These are phyloP conservation scores for Fraxinus excelsior DNA, from an alignment of 257 asterid species.

Conservation along the genomic window DNA sequence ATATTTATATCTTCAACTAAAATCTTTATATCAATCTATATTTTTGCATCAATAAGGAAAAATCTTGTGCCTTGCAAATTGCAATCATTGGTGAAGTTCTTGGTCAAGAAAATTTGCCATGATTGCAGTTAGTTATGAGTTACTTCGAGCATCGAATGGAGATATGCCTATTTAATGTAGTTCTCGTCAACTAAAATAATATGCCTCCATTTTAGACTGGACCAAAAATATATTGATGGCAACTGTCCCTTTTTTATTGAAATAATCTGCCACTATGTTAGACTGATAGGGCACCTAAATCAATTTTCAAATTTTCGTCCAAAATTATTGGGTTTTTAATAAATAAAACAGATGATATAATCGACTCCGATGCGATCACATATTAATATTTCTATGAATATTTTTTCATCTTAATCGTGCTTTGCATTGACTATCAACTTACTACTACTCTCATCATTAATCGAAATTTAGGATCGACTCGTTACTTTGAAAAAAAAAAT, in stretches of 20 bases:
- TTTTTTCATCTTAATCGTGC: no score
- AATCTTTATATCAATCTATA: neutral
- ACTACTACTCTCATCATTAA: neutral
- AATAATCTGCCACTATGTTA: neutral
- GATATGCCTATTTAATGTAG: conserved; percentile 1
- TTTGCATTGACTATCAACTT: neutral
- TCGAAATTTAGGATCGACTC: neutral
- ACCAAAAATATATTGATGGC: neutral
- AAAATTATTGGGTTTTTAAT: neutral
- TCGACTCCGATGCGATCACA: no score
- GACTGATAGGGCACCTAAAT: neutral
- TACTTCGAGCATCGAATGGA: neutral
- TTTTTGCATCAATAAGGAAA: neutral
- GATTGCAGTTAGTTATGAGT: neutral
- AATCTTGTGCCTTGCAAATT: neutral
- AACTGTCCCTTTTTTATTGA: neutral
- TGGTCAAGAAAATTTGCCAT: neutral
- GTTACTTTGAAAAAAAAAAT: neutral
- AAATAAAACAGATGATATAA: no score
- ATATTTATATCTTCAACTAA: neutral
- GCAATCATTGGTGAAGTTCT: conserved; percentile 2
- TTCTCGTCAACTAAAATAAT: neutral
- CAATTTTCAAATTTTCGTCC: neutral
- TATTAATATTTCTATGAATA: no score
- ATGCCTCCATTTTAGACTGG: neutral